Base-by-base conservation (phyloP, 140 eudicot species). In the Anethum foeniculum region DNA sequence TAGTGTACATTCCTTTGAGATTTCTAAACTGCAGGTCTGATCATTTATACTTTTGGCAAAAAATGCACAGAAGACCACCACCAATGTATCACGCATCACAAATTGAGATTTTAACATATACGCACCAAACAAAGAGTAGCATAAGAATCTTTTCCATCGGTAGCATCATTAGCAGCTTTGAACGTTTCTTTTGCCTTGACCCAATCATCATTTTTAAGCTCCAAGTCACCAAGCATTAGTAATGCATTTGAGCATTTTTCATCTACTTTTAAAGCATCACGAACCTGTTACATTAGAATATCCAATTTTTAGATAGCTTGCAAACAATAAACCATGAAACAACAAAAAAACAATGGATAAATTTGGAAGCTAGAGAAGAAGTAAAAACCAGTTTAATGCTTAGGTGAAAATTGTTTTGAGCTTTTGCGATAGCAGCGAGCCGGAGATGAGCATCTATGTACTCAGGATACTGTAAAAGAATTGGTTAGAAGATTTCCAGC, bases 151-250 rank as follows among this genome's bases (percentile, higher is more conserved):
- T 92, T 92, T 80, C 91, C 96, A 84, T 85, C 87, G 80, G 93
- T 84, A 69, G 94, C 91, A 77, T 94, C 98, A 80, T 88, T 92
- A 77, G 99, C 99, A 46, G 95, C 90, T 78, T 94, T 94, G 76
- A 95, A 95, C 10, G 99, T 95, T 77, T 92, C 99, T 86, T 95
- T 95, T 75, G 99, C 99, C 83, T 90, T 95, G 81, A 95, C 91
- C 99, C 99, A 95, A 65, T 95, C 99, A 86, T 92, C 97, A 54
- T 95, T 95, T 86, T 95, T 95, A 81, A 95, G 99, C 86, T 95
- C 99, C 86, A 95, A 88, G 81, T 91, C 96, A 83, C 99, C 99
- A 73, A 92, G 92, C 95, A 95, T 90, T 64, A 93, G 79, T 77
- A 95, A 85, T 80, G 97, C 97, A 88, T 91, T 90, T 4, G 96